Conservation (phyloP, 192 early-diverging fungal species). For the Phycomyces nitens region DNA sequence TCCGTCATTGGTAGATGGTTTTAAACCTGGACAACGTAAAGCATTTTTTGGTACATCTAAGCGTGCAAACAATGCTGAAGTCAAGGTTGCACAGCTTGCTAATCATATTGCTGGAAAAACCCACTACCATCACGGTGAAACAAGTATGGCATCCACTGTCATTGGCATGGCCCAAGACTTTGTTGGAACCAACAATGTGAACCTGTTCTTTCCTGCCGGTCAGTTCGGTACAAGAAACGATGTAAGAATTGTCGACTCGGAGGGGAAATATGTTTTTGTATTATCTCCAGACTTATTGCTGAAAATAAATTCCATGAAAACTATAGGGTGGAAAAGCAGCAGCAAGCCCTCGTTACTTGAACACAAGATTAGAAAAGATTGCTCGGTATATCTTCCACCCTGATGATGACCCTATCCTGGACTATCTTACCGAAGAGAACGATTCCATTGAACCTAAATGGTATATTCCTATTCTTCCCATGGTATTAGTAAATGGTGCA, state of each 20-base stretch:
- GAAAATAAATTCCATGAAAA: too few relatives aligned
- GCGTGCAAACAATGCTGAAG: constrained; percentile 73
- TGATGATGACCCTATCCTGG: constrained; percentile 79
- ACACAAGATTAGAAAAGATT: constrained; percentile 69
- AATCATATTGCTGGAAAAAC: constrained; percentile 87
- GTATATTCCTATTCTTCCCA: constrained; percentile 90
- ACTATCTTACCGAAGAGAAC: constrained; percentile 85
- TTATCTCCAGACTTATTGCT: too few relatives aligned
- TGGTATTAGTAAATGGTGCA: constrained; percentile 90
- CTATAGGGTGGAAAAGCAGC: constrained; percentile 85
- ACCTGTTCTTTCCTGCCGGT: constrained; percentile 78
- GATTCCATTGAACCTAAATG: constrained; percentile 91
- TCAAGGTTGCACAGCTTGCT: constrained; percentile 86
- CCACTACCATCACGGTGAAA: constrained; percentile 95
- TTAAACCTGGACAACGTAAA: constrained; percentile 97
- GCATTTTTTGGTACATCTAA: constrained; percentile 86
- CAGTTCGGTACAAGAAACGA: constrained; percentile 89
- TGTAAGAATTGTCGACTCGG: constrained; percentile 17
- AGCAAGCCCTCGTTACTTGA: constrained; percentile 97
- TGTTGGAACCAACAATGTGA: constrained; percentile 94
- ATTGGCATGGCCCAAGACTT: constrained; percentile 92
- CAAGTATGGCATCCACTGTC: constrained; percentile 77
- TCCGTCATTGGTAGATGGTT: constrained; percentile 88
- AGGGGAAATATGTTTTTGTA: too few relatives aligned
- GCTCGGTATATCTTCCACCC: constrained; percentile 75